Evolutionary conservation across 176 grass and related monocot genomes (phyloP).

Genomic region (Coix lacrymajobi): DNA sequence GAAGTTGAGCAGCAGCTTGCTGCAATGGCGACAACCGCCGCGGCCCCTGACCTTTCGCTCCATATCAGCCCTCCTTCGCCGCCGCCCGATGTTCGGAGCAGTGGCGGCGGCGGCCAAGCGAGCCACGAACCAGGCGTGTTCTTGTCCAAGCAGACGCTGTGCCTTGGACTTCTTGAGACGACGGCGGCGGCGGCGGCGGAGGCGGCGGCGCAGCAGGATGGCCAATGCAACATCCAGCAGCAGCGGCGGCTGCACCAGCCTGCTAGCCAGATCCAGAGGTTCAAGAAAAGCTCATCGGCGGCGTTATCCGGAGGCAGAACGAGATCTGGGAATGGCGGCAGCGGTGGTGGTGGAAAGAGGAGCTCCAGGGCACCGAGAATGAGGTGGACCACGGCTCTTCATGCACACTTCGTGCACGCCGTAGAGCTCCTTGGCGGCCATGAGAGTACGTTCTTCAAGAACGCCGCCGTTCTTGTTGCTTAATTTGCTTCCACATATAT

Average conservation of each 20-base stretch:
- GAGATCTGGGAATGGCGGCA: conserved; percentile 22
- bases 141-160: conserved; percentile 44
- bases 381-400: conserved; percentile 93
- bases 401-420: conserved; percentile 90
- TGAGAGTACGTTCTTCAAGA: conserved; percentile 59
- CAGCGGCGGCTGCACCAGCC: conserved; percentile 37
- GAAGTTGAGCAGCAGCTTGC: neutral
- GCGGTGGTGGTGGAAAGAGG: conserved; percentile 42
- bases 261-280: conserved; percentile 62
- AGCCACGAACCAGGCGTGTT: conserved; percentile 32
- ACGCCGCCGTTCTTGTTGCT: neutral
- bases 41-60: conserved; percentile 62
- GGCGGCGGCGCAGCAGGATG: neutral
- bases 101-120: conserved; percentile 9
- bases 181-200: neutral
- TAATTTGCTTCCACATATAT: neutral
- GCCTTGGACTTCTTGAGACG: conserved; percentile 34
- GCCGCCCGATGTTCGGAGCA: neutral
- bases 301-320: neutral
- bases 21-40: conserved; percentile 21
- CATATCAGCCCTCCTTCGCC: conserved; percentile 68
- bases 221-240: conserved; percentile 10
- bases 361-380: conserved; percentile 84
- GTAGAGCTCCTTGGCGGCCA: conserved; percentile 94
- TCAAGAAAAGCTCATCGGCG: conserved; percentile 54